These are phyloP conservation scores for Panellus pusillus DNA, from an alignment of 768 basidiomycete species.

Conservation along the genomic window DNA sequence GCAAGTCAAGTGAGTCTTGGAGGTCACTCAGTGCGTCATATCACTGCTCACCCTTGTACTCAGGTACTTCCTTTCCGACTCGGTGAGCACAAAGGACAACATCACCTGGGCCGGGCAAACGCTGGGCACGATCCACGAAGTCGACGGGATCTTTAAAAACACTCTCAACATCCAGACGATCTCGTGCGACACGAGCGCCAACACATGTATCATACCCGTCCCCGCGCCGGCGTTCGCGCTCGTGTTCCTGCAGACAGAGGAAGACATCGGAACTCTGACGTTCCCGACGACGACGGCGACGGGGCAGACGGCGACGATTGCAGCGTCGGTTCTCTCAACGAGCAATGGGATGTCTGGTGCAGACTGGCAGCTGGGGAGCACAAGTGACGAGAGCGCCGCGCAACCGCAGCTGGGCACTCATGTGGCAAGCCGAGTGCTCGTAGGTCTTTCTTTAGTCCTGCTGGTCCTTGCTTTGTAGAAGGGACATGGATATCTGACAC, in stretches of 20 bases:
- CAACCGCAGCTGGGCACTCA: not conserved
- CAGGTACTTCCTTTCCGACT: slow-evolving; percentile 43
- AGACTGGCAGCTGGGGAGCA: slow-evolving; percentile 17
- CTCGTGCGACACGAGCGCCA: slow-evolving; percentile 22
- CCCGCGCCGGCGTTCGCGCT: slow-evolving; percentile 31
- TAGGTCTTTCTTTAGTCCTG: not conserved
- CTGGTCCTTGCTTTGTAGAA: not conserved
- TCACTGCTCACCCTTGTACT: not conserved
- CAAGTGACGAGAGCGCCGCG: slow-evolving; percentile 3
- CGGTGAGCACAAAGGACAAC: slow-evolving; percentile 60
- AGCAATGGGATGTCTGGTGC: slow-evolving; percentile 18
- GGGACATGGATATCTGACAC: not conserved
- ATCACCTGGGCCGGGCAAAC: slow-evolving; percentile 76
- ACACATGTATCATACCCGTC: slow-evolving; percentile 26
- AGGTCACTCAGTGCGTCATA: no score
- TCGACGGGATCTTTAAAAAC: slow-evolving; percentile 28
- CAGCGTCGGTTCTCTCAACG: slow-evolving; percentile 10
- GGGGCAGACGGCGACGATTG: slow-evolving; percentile 7
- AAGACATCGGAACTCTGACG: slow-evolving; percentile 7
- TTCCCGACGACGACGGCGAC: slow-evolving; percentile 13
- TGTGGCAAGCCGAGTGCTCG: not conserved
- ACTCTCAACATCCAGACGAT: slow-evolving; percentile 20
- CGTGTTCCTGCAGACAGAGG: slow-evolving; percentile 24
- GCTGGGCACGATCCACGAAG: slow-evolving; percentile 2
- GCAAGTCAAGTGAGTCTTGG: slow-evolving; percentile 43